These are phyloP conservation scores for Ceratocystis colombiana DNA, from an alignment of 2,329 filamentous ascomycete species.

Conservation along the genomic window DNA sequence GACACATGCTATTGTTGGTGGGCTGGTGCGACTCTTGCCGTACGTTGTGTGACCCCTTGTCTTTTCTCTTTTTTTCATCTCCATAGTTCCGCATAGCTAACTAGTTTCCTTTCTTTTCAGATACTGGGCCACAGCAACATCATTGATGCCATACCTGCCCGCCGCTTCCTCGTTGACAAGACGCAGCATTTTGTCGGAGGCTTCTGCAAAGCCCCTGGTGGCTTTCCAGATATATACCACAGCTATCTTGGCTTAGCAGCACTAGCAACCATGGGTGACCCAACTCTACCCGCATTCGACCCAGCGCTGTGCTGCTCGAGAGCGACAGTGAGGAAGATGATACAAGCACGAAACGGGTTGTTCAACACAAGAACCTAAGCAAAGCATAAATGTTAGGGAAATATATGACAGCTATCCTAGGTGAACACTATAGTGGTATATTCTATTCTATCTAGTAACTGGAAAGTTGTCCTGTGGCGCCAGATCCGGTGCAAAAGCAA, in stretches of 20 bases:
- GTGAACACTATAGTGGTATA: constrained; percentile 16
- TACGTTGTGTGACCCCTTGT: constrained; percentile 29
- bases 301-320: constrained; percentile 64
- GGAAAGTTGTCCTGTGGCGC: not conserved
- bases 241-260: constrained; percentile 79
- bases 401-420: too few species aligned
- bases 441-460: constrained; percentile 19
- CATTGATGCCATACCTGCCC: constrained; percentile 49
- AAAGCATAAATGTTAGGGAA: too few species aligned
- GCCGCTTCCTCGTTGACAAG: constrained; percentile 66
- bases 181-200: constrained; percentile 80
- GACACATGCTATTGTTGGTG: constrained; percentile 97
- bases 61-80: constrained; percentile 37
- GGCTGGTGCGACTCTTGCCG: constrained; percentile 57
- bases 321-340: constrained; percentile 44
- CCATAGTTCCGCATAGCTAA: constrained; percentile 16
- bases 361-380: not conserved
- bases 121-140: constrained; percentile 50
- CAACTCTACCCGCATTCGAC: constrained; percentile 60
- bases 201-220: constrained; percentile 62
- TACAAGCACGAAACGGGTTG: constrained; percentile 35
- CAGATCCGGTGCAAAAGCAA: not conserved
- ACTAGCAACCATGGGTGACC: constrained; percentile 62
- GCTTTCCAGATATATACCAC: constrained; percentile 72
- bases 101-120: constrained; percentile 31